phyloP scores from a whole-genome alignment of 2,329 filamentous ascomycete genomes.

The Colletotrichum neosansevieriae region DNA sequence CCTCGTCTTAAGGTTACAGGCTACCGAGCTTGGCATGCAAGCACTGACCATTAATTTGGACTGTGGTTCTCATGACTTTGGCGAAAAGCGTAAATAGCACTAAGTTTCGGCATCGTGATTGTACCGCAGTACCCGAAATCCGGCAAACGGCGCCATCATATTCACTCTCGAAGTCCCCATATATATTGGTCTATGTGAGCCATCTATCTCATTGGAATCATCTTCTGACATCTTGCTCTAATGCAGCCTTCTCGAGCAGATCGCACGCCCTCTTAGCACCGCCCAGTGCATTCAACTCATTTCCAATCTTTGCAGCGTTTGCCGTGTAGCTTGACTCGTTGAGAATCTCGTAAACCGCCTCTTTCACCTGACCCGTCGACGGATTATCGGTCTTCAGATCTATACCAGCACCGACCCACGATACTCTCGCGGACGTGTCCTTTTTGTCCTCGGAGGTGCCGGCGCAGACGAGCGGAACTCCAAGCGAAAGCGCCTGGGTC shows the following conservation, averaged over 20 bases:
- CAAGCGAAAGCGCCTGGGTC: conserved; percentile 51
- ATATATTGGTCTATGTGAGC: not conserved
- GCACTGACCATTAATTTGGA: conserved; percentile 13
- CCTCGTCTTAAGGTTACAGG: not conserved
- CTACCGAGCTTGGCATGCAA: conserved; percentile 1
- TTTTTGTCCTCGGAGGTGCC: conserved; percentile 53
- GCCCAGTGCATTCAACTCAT: conserved; percentile 46
- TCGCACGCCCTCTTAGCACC: conserved; percentile 46
- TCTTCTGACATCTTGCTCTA: not conserved
- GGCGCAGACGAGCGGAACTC: conserved; percentile 51
- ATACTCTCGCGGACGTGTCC: conserved; percentile 51
- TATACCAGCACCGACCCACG: conserved; percentile 50
- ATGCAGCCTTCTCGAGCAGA: conserved; percentile 45
- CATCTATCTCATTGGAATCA: not conserved
- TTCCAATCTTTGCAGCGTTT: conserved; percentile 43
- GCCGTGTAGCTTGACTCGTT: conserved; percentile 42
- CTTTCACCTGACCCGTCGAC: conserved; percentile 43
- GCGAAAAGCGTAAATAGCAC: not conserved
- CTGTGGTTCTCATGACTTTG: not conserved
- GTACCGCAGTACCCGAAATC: too few species aligned
- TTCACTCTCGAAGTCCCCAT: not conserved
- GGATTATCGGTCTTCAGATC: conserved; percentile 52
- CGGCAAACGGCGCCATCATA: not conserved
- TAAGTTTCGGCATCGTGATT: not conserved
- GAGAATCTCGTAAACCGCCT: conserved; percentile 46